Conservation (phyloP, 257 asterid genomes). For the Buddleja alternifolia region DNA sequence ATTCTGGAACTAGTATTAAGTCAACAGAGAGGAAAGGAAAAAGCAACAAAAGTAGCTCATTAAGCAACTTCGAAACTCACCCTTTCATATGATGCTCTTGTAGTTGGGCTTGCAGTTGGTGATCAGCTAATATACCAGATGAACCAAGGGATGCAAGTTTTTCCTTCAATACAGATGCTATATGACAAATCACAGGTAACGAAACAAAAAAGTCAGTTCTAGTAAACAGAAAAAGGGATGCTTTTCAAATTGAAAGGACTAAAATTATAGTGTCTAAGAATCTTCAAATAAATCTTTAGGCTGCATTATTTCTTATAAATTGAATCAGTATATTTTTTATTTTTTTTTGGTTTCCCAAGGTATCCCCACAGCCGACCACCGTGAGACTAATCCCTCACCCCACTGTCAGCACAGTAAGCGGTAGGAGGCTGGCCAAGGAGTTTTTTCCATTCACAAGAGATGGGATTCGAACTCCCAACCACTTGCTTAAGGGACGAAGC, state of each 20-base stretch:
- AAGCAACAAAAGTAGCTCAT: neutral
- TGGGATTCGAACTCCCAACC: too few species aligned
- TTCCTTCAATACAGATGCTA: constrained; percentile 98
- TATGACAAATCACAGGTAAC: constrained; percentile 35
- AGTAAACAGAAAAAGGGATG: constrained; percentile 13
- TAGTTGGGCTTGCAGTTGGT: constrained; percentile 94
- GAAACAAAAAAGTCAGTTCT: constrained; percentile 5
- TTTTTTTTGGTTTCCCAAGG: too few species aligned
- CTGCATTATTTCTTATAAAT: constrained; percentile 21
- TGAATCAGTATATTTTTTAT: too few species aligned
- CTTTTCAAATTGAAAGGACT: constrained; percentile 15
- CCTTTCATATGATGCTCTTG: constrained; percentile 97
- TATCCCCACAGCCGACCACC: too few species aligned
- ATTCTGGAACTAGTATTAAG: neutral
- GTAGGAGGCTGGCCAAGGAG: too few species aligned
- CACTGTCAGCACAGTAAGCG: too few species aligned
- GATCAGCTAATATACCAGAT: constrained; percentile 98
- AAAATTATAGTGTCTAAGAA: constrained; percentile 1
- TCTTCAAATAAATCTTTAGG: neutral
- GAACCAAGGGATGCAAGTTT: constrained; percentile 96
- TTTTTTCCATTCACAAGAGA: too few species aligned
- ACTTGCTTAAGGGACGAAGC: too few species aligned
- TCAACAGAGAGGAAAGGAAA: neutral
- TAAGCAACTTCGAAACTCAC: constrained; percentile 50
- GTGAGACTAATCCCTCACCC: too few species aligned